phyloP scores from a whole-genome alignment of 495 filamentous ascomycete species.

The Podospora pseudoanserina region DNA sequence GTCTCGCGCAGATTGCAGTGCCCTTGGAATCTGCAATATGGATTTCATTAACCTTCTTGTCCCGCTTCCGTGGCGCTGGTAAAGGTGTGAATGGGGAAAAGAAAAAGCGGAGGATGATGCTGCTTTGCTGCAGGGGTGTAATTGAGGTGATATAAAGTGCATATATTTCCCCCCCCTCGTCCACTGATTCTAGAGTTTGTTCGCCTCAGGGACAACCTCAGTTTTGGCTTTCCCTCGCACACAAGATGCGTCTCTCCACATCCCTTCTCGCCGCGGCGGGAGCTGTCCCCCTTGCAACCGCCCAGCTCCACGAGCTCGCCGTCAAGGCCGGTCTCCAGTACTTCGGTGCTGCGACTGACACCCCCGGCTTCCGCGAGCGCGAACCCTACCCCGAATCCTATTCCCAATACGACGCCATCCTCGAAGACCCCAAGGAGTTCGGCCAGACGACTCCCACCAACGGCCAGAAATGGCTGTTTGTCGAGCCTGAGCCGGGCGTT shows the following conservation, averaged over 20 bases:
- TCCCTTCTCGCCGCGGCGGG: neutral
- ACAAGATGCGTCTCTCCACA: conserved; percentile 13
- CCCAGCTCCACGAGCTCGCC: conserved; percentile 27
- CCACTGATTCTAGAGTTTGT: neutral
- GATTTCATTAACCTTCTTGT: conserved; percentile 6
- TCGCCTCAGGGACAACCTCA: neutral
- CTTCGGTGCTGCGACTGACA: conserved; percentile 51
- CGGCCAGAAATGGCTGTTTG: conserved; percentile 51
- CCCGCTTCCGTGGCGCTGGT: conserved; percentile 12
- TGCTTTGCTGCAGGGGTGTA: neutral
- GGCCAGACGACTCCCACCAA: conserved; percentile 53
- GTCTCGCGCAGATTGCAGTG: neutral
- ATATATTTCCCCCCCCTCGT: neutral
- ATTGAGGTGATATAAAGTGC: neutral
- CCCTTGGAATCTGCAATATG: conserved; percentile 2
- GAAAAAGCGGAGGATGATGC: neutral
- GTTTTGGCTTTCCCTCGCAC: neutral
- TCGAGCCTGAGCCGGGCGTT: conserved; percentile 38
- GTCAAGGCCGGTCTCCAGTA: conserved; percentile 42
- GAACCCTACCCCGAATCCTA: conserved; percentile 26
- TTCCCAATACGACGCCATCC: conserved; percentile 33
- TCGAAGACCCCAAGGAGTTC: conserved; percentile 43
- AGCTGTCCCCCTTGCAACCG: conserved; percentile 10
- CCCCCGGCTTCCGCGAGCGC: conserved; percentile 37
- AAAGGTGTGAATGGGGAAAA: neutral